phyloP scores from a whole-genome alignment of 208 protist species.

The Leishmania aethiopica region DNA sequence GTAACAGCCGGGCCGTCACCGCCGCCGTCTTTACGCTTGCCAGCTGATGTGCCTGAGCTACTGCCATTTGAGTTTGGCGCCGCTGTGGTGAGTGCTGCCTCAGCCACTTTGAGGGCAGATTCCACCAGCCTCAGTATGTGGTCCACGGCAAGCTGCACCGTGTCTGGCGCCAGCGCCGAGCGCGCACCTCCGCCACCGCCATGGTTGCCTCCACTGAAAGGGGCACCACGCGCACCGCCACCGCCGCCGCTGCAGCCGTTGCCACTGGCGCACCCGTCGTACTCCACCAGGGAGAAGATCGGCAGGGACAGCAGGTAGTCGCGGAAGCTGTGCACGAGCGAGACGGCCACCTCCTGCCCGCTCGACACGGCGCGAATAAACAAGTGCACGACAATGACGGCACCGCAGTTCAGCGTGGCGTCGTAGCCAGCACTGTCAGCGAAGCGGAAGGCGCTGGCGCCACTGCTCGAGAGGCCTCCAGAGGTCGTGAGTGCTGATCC shows the following conservation, averaged over 20 bases:
- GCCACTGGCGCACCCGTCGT: constrained; percentile 6
- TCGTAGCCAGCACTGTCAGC: constrained; percentile 36
- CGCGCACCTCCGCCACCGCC: constrained; percentile 10
- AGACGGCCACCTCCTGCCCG: constrained; percentile 42
- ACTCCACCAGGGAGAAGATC: constrained; percentile 72
- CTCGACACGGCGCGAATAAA: constrained; percentile 45
- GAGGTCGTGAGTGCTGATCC: background rate
- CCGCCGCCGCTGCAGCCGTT: background rate
- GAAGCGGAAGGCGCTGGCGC: constrained; percentile 2
- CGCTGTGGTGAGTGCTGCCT: background rate
- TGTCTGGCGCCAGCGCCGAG: constrained; percentile 48
- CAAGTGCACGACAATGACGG: constrained; percentile 78
- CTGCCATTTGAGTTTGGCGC: background rate
- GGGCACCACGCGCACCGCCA: constrained; percentile 1
- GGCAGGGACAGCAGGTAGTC: constrained; percentile 74
- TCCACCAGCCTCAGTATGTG: constrained; percentile 61
- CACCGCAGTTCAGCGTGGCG: constrained; percentile 79
- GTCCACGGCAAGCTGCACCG: constrained; percentile 62
- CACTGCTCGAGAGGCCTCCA: constrained; percentile 6
- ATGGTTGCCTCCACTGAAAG: background rate
- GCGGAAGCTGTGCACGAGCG: constrained; percentile 66
- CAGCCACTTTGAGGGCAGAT: constrained; percentile 1
- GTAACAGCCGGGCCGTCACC: background rate
- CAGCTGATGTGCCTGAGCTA: background rate
- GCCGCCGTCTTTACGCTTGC: background rate